Evolutionary conservation across 108 stramenopile species (phyloP), one percentile per base, ranked within the genome.

Genomic region (Mediolabrus comicus): DNA sequence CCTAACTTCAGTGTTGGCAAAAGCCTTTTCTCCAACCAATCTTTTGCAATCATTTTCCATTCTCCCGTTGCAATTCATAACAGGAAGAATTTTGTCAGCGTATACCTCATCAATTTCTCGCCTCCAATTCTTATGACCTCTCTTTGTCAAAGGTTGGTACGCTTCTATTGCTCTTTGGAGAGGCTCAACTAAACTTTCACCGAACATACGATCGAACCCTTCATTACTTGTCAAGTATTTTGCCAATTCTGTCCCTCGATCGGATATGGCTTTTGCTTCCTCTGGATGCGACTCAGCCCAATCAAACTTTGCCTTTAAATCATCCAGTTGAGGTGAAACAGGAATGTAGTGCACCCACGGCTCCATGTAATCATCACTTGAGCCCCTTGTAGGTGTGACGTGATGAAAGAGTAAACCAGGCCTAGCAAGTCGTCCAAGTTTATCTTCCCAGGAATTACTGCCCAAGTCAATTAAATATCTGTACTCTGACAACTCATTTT

Each of bases 381-480:
- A 60, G 14, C 61, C 68, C 10, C 29, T 41, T 0, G 68, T 62
- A 1, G 60, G 25, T 0, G 59, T 41, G 11, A 62, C 59, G 43
- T 69, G 59, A 14, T 61, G 68, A 39, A 69, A 69, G 3, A 69
- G 11, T 0, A 69, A 24, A 9, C 68, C 68, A 4, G 59, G 59
- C 53, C 59, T 66, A 5, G 65, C 65, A 8, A 66, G 53, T 36
- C 35, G 51, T 31, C 53, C 28, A 19, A 49, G 32, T 2, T 13
- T 66, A 3, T 16, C 29, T 33, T 53, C 30, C 32, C 32, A 66
- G 2, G 65, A 32, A 29, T 61, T 68, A 31, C 74, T 69, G 27
- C 74, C 74, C 8, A 76, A 64, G 33, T 76, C 75, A 30, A 76
- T 64, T 24, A 64, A 62, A 32, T 76, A 76, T 28, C 59, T 62